Percentiles rank a stretch among this genome's conserved stretches.
These are phyloP conservation scores for Boletus patriciae DNA, from an alignment of 768 basidiomycete species.

Conservation along the genomic window DNA sequence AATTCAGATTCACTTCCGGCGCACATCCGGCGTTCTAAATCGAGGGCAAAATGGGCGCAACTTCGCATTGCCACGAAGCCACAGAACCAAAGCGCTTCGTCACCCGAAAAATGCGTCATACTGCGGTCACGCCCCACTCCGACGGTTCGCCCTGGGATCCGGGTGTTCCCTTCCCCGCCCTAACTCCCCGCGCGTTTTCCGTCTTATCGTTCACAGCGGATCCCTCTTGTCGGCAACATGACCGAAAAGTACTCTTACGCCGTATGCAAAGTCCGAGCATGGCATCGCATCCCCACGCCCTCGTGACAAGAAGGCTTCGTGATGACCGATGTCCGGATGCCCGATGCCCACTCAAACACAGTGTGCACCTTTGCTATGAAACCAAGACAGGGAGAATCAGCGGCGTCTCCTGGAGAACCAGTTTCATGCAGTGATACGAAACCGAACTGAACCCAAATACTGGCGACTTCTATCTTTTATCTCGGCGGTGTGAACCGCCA, in stretches of 20 bases:
- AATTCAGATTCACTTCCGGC: background rate
- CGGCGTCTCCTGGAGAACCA: background rate
- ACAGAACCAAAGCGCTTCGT: background rate
- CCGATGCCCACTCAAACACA: background rate
- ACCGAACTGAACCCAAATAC: too few relatives aligned
- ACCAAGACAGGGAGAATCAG: background rate
- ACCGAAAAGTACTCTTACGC: background rate
- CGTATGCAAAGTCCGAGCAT: background rate
- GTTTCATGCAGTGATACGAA: background rate
- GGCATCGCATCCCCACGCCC: background rate
- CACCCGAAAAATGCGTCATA: background rate
- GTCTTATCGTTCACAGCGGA: background rate
- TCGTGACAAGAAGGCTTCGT: background rate
- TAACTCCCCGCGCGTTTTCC: background rate
- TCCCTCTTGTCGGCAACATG: background rate
- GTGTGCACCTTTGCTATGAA: background rate
- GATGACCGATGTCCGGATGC: background rate
- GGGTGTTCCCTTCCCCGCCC: background rate
- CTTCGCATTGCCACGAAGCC: background rate
- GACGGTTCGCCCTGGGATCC: background rate
- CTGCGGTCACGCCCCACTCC: background rate
- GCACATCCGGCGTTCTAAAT: background rate
- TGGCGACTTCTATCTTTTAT: background rate
- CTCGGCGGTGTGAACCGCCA: background rate
- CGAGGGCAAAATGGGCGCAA: background rate